Evolutionary conservation across 192 early-diverging fungal genomes (phyloP).

Genomic region (Entomortierella parvispora): DNA sequence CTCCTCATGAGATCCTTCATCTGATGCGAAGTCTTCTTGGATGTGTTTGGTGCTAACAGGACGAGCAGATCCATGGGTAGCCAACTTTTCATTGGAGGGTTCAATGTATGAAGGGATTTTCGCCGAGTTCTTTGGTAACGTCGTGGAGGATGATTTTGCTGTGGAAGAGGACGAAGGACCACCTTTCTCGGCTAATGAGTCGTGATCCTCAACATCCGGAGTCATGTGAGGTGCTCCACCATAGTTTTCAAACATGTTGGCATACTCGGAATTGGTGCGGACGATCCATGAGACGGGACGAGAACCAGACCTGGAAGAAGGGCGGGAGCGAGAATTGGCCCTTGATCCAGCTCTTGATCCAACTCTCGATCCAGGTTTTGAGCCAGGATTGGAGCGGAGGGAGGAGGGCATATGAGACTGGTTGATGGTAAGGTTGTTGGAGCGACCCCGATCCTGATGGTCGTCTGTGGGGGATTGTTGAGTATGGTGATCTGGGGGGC

Average conservation of each 20-base stretch:
- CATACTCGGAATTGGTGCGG: slow-evolving; percentile 39
- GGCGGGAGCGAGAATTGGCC: slow-evolving; percentile 21
- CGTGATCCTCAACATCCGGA: not conserved
- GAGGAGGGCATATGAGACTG: not conserved
- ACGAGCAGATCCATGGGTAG: slow-evolving; percentile 17
- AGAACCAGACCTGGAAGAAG: slow-evolving; percentile 27
- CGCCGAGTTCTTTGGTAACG: slow-evolving; percentile 1
- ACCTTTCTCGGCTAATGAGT: slow-evolving; percentile 23
- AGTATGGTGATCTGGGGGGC: too few relatives aligned
- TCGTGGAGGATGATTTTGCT: not conserved
- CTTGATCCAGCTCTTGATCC: not conserved
- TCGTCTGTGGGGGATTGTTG: too few relatives aligned
- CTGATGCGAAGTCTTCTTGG: slow-evolving; percentile 6
- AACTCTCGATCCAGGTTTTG: slow-evolving; percentile 21
- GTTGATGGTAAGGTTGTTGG: not conserved
- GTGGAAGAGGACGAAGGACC: not conserved
- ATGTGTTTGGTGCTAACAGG: slow-evolving; percentile 5
- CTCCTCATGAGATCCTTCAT: slow-evolving; percentile 4
- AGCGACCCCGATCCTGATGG: too few relatives aligned
- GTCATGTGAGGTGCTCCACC: slow-evolving; percentile 9
- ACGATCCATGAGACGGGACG: slow-evolving; percentile 42
- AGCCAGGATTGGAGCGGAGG: slow-evolving; percentile 2
- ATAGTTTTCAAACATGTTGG: slow-evolving; percentile 52
- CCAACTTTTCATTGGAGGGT: slow-evolving; percentile 34
- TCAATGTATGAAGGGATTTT: slow-evolving; percentile 10